Conservation (phyloP, 75 land plant species). For the Selaginella moellendorffii region DNA sequence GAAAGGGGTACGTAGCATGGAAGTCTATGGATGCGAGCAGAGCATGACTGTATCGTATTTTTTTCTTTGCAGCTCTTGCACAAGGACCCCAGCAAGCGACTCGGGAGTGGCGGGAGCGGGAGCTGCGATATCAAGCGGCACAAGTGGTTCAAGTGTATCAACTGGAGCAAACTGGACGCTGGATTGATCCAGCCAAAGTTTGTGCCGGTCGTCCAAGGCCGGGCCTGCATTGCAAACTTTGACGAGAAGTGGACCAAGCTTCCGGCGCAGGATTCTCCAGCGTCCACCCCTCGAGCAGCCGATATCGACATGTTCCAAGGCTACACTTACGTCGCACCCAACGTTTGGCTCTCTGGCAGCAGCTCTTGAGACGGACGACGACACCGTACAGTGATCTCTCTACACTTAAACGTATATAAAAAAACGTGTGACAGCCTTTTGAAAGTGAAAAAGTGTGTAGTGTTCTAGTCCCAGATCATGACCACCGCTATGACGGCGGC, state of each 20-base stretch:
- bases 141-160: slow-evolving; percentile 88
- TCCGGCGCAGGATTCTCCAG: slow-evolving; percentile 73
- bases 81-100: slow-evolving; percentile 75
- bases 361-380: too few relatives aligned
- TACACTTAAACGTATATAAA: too few relatives aligned
- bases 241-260: slow-evolving; percentile 78
- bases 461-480: slow-evolving; percentile 58
- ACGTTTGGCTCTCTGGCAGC: slow-evolving; percentile 24
- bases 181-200: slow-evolving; percentile 73
- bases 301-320: slow-evolving; percentile 39
- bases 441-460: too few relatives aligned
- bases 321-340: slow-evolving; percentile 70
- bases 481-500: slow-evolving; percentile 67
- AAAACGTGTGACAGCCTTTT: too few relatives aligned
- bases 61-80: slow-evolving; percentile 53
- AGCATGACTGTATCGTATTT: too few relatives aligned
- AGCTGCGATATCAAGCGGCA: slow-evolving; percentile 78
- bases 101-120: slow-evolving; percentile 64
- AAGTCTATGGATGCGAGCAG: too few relatives aligned
- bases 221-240: slow-evolving; percentile 78
- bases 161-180: slow-evolving; percentile 82
- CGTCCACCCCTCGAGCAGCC: slow-evolving; percentile 48
- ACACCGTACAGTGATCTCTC: too few relatives aligned
- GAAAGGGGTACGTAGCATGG: slow-evolving; percentile 79
- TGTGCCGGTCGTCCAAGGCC: slow-evolving; percentile 61